phyloP scores from a whole-genome alignment of 2,329 filamentous ascomycete species.

The Cordyceps tenuipes region DNA sequence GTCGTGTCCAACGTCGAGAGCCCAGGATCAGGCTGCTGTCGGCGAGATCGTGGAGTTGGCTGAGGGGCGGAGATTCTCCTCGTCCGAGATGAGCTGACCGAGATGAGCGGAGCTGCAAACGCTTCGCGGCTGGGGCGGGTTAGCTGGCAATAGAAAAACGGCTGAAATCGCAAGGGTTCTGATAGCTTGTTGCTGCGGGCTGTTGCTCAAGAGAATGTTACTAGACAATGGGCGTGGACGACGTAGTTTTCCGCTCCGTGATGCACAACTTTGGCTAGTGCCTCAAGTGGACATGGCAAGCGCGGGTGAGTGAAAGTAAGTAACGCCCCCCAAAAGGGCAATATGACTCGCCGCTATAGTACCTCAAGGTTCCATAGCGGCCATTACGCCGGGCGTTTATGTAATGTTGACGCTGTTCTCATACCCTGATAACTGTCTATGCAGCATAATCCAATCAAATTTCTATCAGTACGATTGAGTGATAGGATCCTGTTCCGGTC shows the following conservation, averaged over 20 bases:
- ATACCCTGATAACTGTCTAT: no score
- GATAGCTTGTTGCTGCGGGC: background rate
- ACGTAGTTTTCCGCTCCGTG: constrained; percentile 9
- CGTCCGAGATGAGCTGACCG: constrained; percentile 2
- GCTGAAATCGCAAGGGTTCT: background rate
- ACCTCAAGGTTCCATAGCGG: background rate
- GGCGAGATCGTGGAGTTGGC: background rate
- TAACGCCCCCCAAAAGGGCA: background rate
- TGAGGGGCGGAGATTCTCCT: constrained; percentile 4
- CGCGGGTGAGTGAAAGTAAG: background rate
- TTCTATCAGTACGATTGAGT: no score
- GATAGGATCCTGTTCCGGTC: no score
- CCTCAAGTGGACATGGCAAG: constrained; percentile 6
- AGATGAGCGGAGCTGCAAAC: background rate
- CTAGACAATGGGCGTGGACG: constrained; percentile 5
- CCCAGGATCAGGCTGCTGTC: background rate
- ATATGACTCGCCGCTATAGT: background rate
- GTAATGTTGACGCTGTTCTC: no score
- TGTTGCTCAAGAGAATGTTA: background rate
- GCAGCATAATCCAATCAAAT: no score
- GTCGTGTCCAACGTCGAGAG: background rate
- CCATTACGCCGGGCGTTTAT: no score
- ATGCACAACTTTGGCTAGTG: constrained; percentile 12
- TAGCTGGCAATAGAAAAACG: background rate
- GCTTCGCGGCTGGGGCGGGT: background rate